These are phyloP conservation scores for Rhipidocladum racemiflorum DNA, from an alignment of 176 grass and related monocot species.

Conservation along the genomic window DNA sequence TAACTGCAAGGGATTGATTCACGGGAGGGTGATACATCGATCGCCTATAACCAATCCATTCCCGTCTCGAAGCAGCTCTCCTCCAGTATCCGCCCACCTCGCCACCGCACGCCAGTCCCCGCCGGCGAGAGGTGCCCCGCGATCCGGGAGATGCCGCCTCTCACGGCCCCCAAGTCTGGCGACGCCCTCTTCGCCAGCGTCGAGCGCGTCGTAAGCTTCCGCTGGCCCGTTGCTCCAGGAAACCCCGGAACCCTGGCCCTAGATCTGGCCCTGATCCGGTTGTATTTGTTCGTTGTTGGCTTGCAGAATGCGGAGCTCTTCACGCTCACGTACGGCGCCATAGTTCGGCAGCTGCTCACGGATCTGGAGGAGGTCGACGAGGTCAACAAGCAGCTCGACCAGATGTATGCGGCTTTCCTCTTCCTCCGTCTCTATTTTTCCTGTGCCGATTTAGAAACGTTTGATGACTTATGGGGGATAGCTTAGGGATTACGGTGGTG, in stretches of 20 bases:
- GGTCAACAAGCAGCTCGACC: slow-evolving; percentile 99
- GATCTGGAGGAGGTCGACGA: slow-evolving; percentile 99
- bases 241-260: not conserved
- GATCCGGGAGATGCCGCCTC: slow-evolving; percentile 57
- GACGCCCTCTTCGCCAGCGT: slow-evolving; percentile 94
- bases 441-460: not conserved
- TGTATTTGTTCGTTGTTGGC: not conserved
- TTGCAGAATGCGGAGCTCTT: slow-evolving; percentile 93
- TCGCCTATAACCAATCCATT: too few species aligned
- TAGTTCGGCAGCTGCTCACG: slow-evolving; percentile 92
- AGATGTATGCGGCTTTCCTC: slow-evolving; percentile 52
- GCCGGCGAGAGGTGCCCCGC: not conserved
- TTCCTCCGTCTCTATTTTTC: not conserved
- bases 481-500: not conserved
- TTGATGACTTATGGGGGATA: not conserved
- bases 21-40: too few species aligned
- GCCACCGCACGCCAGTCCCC: not conserved
- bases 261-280: slow-evolving; percentile 19
- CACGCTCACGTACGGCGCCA: slow-evolving; percentile 94
- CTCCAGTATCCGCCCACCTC: not conserved
- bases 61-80: not conserved
- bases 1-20: too few species aligned
- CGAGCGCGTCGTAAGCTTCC: slow-evolving; percentile 79
- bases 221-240: not conserved
- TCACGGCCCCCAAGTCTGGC: slow-evolving; percentile 65